A percentile compares a stretch with the other conserved stretches of the same genome.
Conservation (phyloP, 1,284 basidiomycete species). For the Agroathelia rolfsii region DNA sequence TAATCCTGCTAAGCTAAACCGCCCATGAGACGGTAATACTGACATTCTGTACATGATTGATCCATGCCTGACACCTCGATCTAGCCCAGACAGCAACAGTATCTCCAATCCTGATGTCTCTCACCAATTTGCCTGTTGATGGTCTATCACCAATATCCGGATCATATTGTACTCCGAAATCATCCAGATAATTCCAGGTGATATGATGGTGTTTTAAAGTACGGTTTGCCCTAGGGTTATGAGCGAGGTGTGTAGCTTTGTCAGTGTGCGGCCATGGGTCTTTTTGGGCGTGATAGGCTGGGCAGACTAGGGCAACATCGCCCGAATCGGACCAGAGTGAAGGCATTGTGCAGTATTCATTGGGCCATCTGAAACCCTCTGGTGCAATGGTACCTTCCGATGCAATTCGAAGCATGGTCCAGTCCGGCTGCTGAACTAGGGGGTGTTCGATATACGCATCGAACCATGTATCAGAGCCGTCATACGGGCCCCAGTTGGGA, state of each 20-base stretch:
- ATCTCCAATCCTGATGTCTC: conserved; percentile 3
- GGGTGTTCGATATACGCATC: conserved; percentile 6
- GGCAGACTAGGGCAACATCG: not conserved
- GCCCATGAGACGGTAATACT: conserved; percentile 11
- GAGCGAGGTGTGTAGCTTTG: not conserved
- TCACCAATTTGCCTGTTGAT: not conserved
- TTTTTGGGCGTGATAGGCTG: not conserved
- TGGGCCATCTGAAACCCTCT: too few species aligned
- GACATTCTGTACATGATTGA: conserved; percentile 4
- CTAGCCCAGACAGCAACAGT: conserved; percentile 3
- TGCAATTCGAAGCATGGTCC: too few species aligned
- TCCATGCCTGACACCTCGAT: conserved; percentile 1
- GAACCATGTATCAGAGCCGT: conserved; percentile 9
- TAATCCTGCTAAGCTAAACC: too few species aligned
- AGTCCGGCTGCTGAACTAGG: not conserved
- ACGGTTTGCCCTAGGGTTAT: not conserved
- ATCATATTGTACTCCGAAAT: conserved; percentile 3
- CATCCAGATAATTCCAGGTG: conserved; percentile 8
- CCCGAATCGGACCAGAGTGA: not conserved
- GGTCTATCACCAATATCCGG: conserved; percentile 1
- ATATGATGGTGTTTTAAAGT: conserved; percentile 1
- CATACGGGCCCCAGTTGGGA: too few species aligned
- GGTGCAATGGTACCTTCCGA: too few species aligned
- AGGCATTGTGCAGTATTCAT: conserved; percentile 1
- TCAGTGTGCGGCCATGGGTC: conserved; percentile 1